Conservation (phyloP, 305 asterid genomes). For the Solanum aculeatissimum region DNA sequence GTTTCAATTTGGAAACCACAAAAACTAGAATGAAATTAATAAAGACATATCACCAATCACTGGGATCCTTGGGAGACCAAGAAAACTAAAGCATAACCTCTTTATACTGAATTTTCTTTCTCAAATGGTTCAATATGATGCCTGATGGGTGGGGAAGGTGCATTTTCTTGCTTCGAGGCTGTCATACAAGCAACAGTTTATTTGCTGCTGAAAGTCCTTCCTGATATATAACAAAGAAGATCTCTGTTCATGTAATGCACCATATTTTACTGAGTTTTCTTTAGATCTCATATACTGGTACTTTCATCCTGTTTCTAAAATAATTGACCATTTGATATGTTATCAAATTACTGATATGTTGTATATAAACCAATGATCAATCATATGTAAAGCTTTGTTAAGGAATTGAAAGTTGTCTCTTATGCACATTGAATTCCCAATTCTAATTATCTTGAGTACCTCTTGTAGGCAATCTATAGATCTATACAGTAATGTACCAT, state of each 20-base stretch:
- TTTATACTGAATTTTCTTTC: background rate
- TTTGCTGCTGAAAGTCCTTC: background rate
- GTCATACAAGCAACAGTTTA: background rate
- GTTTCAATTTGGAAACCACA: background rate
- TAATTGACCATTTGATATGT: background rate
- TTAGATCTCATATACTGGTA: background rate
- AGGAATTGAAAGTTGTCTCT: background rate
- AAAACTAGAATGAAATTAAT: background rate
- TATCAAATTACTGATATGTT: background rate
- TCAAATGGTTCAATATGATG: background rate
- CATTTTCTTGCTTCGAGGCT: background rate
- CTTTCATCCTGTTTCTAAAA: background rate
- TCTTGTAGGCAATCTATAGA: constrained; percentile 87
- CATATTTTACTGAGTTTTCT: background rate
- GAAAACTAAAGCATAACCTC: background rate
- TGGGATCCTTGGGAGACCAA: background rate
- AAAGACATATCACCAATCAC: background rate
- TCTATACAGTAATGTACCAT: constrained; percentile 78
- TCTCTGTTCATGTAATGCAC: background rate
- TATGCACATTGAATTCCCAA: background rate
- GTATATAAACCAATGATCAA: background rate
- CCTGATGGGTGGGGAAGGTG: background rate
- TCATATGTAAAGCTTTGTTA: background rate
- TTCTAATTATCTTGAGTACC: constrained; percentile 2
- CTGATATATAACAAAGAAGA: background rate